Evolutionary conservation across 2,329 filamentous ascomycete species (phyloP).

Genomic region (Fusarium sp.): DNA sequence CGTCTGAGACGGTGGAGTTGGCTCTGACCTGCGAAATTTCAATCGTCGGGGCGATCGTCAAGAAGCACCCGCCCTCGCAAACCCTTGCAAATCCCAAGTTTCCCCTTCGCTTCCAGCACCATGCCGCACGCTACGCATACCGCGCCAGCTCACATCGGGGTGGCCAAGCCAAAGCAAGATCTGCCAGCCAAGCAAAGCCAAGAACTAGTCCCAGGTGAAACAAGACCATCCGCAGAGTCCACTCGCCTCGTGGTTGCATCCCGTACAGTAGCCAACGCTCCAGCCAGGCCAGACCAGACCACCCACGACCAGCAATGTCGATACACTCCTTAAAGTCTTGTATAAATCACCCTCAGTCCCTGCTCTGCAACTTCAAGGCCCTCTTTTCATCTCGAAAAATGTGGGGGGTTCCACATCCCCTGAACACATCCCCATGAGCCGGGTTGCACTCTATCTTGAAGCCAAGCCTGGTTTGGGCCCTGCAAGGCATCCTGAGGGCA

Average conservation of each 20-base stretch:
- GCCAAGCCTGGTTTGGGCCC: slow-evolving; percentile 31
- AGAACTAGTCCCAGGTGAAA: slow-evolving; percentile 32
- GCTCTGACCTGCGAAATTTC: slow-evolving; percentile 41
- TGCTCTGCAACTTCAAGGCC: slow-evolving; percentile 3
- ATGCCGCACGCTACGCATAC: not conserved
- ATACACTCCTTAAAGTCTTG: not conserved
- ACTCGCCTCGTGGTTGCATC: not conserved
- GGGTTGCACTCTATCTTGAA: slow-evolving; percentile 32
- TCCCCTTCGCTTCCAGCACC: not conserved
- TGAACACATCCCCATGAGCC: slow-evolving; percentile 9
- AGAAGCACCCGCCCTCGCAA: slow-evolving; percentile 10
- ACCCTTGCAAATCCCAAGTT: slow-evolving; percentile 4
- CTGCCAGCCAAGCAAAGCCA: slow-evolving; percentile 29
- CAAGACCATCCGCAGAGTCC: not conserved
- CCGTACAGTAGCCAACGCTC: not conserved
- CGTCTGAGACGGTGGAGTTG: slow-evolving; percentile 16
- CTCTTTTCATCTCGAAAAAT: slow-evolving; percentile 32
- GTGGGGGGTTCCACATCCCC: slow-evolving; percentile 14
- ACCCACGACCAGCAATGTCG: not conserved
- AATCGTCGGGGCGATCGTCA: slow-evolving; percentile 44
- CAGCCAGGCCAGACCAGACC: not conserved
- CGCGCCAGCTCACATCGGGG: not conserved
- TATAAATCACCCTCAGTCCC: not conserved
- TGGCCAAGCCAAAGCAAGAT: slow-evolving; percentile 15
- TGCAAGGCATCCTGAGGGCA: slow-evolving; percentile 5